These are phyloP conservation scores for Kwoniella bestiolae DNA, from an alignment of 768 basidiomycete species.

Conservation along the genomic window DNA sequence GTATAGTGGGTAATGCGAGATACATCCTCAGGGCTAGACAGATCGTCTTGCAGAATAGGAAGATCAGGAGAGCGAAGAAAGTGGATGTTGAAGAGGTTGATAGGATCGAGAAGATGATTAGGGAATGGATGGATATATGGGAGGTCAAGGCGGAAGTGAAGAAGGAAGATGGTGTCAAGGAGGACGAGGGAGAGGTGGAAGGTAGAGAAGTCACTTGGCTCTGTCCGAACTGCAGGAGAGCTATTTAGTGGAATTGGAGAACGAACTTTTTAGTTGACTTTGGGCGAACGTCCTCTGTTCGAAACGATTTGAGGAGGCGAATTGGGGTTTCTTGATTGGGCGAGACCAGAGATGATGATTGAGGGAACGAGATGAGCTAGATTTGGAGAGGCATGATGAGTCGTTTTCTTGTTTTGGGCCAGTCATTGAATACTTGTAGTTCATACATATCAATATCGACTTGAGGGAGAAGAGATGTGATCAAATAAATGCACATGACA, in stretches of 20 bases:
- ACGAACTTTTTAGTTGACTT: too few relatives aligned
- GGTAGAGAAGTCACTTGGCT: slow-evolving; percentile 13
- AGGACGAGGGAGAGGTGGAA: neutral
- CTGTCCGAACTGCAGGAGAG: slow-evolving; percentile 17
- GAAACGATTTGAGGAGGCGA: too few relatives aligned
- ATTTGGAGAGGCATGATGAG: too few relatives aligned
- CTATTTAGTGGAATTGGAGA: slow-evolving; percentile 8
- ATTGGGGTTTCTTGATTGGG: too few relatives aligned
- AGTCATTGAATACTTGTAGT: too few relatives aligned
- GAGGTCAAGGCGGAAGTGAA: neutral
- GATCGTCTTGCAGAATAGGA: slow-evolving; percentile 14
- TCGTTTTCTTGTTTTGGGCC: too few relatives aligned
- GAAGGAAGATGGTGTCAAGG: neutral
- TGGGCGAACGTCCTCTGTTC: too few relatives aligned
- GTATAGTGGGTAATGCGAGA: slow-evolving; percentile 33
- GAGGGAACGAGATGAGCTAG: too few relatives aligned
- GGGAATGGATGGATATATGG: neutral
- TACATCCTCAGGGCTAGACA: slow-evolving; percentile 30
- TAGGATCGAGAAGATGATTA: neutral
- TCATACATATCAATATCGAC: too few relatives aligned
- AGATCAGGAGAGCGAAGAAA: neutral
- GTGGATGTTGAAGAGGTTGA: neutral
- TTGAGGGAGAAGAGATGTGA: too few relatives aligned
- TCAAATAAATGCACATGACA: too few relatives aligned
- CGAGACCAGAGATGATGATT: too few relatives aligned